phyloP scores from a whole-genome alignment of 2,329 filamentous ascomycete genomes.

The Fusarium irregulare region DNA sequence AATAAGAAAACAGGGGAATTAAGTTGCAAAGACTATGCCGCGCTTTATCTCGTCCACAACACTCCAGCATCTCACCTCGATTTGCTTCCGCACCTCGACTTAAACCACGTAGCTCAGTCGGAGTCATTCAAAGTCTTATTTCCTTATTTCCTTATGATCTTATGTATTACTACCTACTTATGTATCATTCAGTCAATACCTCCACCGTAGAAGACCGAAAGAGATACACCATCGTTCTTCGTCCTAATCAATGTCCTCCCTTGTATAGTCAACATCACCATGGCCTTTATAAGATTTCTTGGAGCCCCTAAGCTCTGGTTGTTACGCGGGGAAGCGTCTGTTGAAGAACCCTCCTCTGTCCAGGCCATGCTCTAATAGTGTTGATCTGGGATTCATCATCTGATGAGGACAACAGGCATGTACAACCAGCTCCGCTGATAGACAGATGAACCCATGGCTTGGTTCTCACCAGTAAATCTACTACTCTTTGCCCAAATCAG shows the following conservation, averaged over 20 bases:
- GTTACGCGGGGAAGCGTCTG: neutral
- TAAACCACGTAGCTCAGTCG: neutral
- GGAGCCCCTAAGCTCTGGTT: too few species aligned
- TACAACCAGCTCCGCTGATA: neutral
- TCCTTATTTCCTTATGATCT: neutral
- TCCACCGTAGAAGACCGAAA: neutral
- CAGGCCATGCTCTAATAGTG: neutral
- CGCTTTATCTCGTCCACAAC: neutral
- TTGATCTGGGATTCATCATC: neutral
- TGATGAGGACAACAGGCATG: neutral
- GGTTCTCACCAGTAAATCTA: neutral
- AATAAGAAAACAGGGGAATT: neutral
- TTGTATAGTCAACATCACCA: neutral
- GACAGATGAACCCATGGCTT: neutral
- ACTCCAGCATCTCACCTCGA: neutral
- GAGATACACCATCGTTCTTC: neutral
- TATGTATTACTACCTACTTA: neutral
- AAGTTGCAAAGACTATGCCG: neutral
- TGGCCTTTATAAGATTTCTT: neutral
- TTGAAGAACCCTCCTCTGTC: neutral
- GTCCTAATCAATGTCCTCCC: neutral
- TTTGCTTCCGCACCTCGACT: neutral
- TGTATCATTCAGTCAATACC: neutral
- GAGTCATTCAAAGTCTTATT: neutral
- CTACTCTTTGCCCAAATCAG: neutral